A percentile compares a stretch with the other conserved stretches of the same genome.
Evolutionary conservation across 176 grass and related monocot genomes (phyloP).

Genomic region (Dendrocalamus sinicus): DNA sequence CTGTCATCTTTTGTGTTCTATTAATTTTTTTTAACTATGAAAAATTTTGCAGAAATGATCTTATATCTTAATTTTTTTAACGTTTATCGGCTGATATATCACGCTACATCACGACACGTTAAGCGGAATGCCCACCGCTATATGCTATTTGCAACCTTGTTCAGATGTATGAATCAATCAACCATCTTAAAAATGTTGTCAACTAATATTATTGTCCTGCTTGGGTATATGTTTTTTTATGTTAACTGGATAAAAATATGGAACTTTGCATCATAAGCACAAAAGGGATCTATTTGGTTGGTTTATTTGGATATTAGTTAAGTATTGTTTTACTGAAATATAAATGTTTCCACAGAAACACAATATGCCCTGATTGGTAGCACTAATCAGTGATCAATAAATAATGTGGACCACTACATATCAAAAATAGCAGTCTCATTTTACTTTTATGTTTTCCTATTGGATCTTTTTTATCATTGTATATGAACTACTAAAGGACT

Average conservation of each 20-base stretch:
- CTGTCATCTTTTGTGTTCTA: too few species aligned
- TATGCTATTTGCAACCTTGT: too few species aligned
- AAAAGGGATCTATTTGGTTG: background rate
- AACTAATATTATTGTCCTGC: background rate
- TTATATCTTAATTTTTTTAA: too few species aligned
- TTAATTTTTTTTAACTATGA: too few species aligned
- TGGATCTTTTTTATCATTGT: background rate
- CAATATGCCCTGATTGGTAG: background rate
- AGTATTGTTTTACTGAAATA: background rate
- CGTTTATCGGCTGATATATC: too few species aligned
- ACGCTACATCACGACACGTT: too few species aligned
- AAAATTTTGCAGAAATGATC: too few species aligned
- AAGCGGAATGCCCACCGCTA: too few species aligned
- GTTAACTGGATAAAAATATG: background rate
- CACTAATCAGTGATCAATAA: background rate
- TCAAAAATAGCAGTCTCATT: slow-evolving; percentile 3
- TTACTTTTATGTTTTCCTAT: background rate
- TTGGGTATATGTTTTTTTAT: slow-evolving; percentile 24
- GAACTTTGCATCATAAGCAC: slow-evolving; percentile 6
- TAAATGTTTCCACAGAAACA: background rate
- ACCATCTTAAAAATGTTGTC: background rate
- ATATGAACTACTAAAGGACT: background rate
- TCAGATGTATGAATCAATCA: too few species aligned
- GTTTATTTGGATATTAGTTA: background rate
- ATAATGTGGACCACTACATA: background rate